Percentiles rank a stretch among this genome's conserved stretches.
Conservation (phyloP, 352 stramenopile species). For the Globisporangium irregulare region DNA sequence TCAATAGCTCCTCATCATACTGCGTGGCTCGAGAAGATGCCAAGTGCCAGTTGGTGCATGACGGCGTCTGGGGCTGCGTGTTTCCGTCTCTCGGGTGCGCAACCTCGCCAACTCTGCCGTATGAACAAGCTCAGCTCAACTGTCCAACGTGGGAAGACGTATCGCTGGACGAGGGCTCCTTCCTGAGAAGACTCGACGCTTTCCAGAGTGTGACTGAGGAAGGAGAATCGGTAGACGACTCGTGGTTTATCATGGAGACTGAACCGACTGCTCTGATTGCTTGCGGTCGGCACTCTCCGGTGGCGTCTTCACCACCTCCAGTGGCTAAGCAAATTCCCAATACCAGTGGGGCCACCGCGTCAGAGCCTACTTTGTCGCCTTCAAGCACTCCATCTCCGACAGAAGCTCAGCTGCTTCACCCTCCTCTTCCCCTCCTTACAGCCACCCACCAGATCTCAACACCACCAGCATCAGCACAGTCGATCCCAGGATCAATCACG, state of each 20-base stretch:
- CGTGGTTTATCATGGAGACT: not conserved
- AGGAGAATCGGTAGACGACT: not conserved
- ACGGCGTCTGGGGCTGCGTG: not conserved
- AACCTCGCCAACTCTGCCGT: not conserved
- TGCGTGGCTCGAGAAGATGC: constrained; percentile 13
- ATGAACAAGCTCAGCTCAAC: not conserved
- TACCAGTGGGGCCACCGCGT: not conserved
- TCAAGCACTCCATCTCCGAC: not conserved
- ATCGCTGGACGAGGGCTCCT: not conserved
- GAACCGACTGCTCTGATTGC: not conserved
- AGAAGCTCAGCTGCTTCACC: not conserved
- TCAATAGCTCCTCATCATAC: not conserved
- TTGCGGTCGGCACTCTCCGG: not conserved
- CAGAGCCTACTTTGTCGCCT: not conserved
- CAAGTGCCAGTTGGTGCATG: not conserved
- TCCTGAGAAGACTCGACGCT: not conserved
- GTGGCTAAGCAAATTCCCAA: not conserved
- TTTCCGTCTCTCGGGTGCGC: not conserved
- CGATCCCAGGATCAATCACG: not conserved
- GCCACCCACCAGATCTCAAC: not conserved
- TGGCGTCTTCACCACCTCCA: not conserved
- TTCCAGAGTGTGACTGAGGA: not conserved
- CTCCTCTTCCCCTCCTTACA: not conserved
- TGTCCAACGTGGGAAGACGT: not conserved
- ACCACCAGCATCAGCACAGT: not conserved